Conservation (phyloP, 805 yeast species). For the Teunomyces panamensis region DNA sequence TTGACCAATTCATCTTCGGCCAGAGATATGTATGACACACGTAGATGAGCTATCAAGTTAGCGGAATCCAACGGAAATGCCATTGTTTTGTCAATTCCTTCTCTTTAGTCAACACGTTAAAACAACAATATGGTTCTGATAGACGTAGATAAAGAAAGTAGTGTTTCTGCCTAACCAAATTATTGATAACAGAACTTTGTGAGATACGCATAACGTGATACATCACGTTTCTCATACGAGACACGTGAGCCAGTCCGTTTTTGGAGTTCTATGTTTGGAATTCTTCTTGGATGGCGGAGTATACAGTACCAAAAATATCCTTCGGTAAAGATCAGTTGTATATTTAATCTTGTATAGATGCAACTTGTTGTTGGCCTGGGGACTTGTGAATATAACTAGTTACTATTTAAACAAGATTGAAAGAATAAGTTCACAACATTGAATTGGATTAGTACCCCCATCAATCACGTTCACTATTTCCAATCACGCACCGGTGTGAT, state of each 20-base stretch:
- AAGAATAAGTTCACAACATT: neutral
- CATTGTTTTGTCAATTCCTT: constrained; percentile 18
- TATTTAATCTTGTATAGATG: neutral
- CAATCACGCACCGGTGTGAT: neutral
- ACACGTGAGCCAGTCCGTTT: constrained; percentile 3
- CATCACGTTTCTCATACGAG: neutral
- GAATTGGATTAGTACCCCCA: neutral
- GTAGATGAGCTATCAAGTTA: constrained; percentile 26
- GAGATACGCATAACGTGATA: neutral
- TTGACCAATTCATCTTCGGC: constrained; percentile 22
- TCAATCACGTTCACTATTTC: neutral
- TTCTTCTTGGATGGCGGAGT: constrained; percentile 2
- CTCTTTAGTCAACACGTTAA: neutral
- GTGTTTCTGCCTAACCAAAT: too few relatives aligned
- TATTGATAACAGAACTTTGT: neutral
- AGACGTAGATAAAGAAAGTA: too few relatives aligned
- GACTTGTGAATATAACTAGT: neutral
- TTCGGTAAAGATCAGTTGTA: neutral
- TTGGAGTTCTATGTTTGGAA: neutral
- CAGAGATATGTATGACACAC: constrained; percentile 24
- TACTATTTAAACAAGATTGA: neutral
- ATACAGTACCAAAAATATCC: neutral
- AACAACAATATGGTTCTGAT: neutral
- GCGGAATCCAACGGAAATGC: constrained; percentile 35
- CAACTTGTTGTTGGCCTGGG: neutral